These are phyloP conservation scores for Botrytis porri DNA, from an alignment of 2,329 filamentous ascomycete genomes.

Conservation along the genomic window DNA sequence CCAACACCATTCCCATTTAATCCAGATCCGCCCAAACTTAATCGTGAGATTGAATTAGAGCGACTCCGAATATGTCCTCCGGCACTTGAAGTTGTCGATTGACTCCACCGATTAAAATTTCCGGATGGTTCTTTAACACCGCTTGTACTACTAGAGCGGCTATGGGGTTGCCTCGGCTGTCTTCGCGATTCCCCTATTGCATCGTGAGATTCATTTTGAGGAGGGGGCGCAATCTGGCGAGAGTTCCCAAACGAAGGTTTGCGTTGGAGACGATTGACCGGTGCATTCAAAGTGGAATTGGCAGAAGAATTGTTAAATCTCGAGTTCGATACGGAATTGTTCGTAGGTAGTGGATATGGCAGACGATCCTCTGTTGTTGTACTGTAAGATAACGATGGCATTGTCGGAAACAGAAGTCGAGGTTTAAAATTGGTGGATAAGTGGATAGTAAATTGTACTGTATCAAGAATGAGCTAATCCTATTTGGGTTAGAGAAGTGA, in stretches of 20 bases:
- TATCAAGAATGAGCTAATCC: constrained; percentile 16
- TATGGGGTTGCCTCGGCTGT: constrained; percentile 37
- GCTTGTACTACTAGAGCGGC: constrained; percentile 18
- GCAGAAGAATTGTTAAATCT: neutral
- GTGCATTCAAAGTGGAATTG: constrained; percentile 13
- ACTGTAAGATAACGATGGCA: constrained; percentile 20
- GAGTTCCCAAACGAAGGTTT: constrained; percentile 16
- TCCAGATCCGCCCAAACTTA: constrained; percentile 31
- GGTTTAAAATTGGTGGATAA: constrained; percentile 14
- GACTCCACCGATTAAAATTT: constrained; percentile 53
- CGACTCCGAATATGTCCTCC: constrained; percentile 28
- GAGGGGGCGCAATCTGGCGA: constrained; percentile 19
- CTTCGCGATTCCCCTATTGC: constrained; percentile 25
- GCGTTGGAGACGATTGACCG: constrained; percentile 9
- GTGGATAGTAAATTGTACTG: constrained; percentile 7
- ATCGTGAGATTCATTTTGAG: constrained; percentile 19
- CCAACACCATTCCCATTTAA: constrained; percentile 32
- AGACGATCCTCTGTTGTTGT: constrained; percentile 19
- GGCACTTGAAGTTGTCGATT: constrained; percentile 50
- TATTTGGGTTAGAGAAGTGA: constrained; percentile 7
- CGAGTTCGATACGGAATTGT: neutral
- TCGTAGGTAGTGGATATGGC: constrained; percentile 6
- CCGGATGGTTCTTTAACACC: constrained; percentile 42
- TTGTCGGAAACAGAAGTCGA: constrained; percentile 16
- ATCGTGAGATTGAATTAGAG: constrained; percentile 19